A percentile compares a stretch with the other conserved stretches of the same genome.
Evolutionary conservation across 2,329 filamentous ascomycete species (phyloP).

Genomic region (Cladosporium sp.): DNA sequence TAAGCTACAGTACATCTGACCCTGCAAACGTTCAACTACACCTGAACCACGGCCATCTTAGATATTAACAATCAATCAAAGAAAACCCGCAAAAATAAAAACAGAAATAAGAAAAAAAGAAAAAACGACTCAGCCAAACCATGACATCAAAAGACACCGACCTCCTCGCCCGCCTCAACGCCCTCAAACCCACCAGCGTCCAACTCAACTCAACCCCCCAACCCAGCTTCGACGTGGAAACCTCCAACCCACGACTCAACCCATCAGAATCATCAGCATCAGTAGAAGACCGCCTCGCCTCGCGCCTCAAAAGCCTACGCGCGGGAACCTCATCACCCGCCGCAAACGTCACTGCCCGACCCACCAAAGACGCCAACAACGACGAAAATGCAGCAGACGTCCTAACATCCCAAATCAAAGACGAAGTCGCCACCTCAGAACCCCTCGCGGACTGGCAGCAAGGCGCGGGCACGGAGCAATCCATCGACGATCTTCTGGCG

Average conservation of each 20-base stretch:
- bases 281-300: constrained; percentile 29
- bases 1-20: too few species aligned
- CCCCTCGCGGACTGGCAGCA: constrained; percentile 27
- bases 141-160: constrained; percentile 35
- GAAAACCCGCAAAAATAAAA: too few species aligned
- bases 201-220: constrained; percentile 27
- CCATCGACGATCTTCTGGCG: constrained; percentile 43
- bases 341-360: not conserved
- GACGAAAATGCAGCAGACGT: constrained; percentile 13
- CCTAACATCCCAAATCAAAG: constrained; percentile 17
- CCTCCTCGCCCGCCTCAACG: constrained; percentile 47
- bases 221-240: constrained; percentile 21
- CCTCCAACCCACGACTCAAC: constrained; percentile 15
- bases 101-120: not conserved
- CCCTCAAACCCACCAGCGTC: constrained; percentile 42
- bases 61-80: too few species aligned
- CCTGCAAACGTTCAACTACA: too few species aligned
- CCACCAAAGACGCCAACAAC: not conserved
- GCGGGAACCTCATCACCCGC: constrained; percentile 11
- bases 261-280: constrained; percentile 13
- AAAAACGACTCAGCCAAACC: not conserved
- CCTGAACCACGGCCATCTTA: too few species aligned
- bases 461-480: constrained; percentile 42
- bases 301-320: constrained; percentile 30
- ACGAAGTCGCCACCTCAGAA: constrained; percentile 20